Evolutionary conservation across 2,329 filamentous ascomycete genomes (phyloP).

Genomic region (Trichoderma hamatum): DNA sequence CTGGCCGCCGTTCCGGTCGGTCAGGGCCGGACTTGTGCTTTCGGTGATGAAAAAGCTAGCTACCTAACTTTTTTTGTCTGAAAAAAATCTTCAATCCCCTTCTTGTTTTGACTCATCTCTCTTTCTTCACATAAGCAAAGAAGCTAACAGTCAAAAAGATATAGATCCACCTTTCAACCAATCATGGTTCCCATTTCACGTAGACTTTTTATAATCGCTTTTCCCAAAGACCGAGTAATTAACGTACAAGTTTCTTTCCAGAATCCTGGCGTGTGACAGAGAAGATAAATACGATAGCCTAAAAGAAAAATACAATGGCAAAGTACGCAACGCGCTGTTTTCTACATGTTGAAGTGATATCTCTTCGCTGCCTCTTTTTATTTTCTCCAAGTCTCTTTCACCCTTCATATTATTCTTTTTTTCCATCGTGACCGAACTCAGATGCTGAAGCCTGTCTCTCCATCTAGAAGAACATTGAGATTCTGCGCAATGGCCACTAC

Average conservation of each 20-base stretch:
- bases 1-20: constrained; percentile 76
- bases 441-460: constrained; percentile 52
- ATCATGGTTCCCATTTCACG: not conserved
- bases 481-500: constrained; percentile 90
- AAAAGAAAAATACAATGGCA: constrained; percentile 78
- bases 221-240: constrained; percentile 35
- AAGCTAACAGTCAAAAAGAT: constrained; percentile 20
- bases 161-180: not conserved
- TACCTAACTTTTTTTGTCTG: constrained; percentile 92
- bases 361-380: constrained; percentile 19
- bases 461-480: constrained; percentile 73
- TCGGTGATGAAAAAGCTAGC: constrained; percentile 99
- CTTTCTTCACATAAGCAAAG: not conserved
- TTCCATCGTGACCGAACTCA: constrained; percentile 33
- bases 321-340: constrained; percentile 62
- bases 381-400: constrained; percentile 25
- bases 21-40: constrained; percentile 60
- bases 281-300: constrained; percentile 85
- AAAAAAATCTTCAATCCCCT: constrained; percentile 46
- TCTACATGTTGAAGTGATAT: constrained; percentile 1
- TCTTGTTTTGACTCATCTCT: not conserved
- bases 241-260: constrained; percentile 46
- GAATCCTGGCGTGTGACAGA: constrained; percentile 92
- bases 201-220: not conserved
- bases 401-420: constrained; percentile 28